phyloP scores from a whole-genome alignment of 1,284 basidiomycete species.

The Stygiomarasmius scandens region DNA sequence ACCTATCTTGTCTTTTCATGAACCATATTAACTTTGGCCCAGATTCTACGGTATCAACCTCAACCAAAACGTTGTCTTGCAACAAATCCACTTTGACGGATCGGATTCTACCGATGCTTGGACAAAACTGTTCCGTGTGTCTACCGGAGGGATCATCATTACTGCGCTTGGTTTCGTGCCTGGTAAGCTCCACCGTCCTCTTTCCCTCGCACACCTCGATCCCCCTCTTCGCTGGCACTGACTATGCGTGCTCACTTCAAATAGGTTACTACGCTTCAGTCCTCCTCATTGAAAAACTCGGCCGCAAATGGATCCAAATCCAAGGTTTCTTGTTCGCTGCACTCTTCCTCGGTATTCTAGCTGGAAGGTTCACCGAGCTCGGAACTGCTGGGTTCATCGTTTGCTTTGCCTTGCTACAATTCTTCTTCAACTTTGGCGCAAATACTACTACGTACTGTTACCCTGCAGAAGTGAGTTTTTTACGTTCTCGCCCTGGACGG shows the following conservation, averaged over 20 bases:
- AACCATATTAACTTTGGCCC: constrained; percentile 2
- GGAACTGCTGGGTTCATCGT: constrained; percentile 49
- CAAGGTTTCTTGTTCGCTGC: constrained; percentile 68
- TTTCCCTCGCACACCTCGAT: constrained; percentile 10
- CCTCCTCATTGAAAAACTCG: constrained; percentile 60
- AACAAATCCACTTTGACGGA: constrained; percentile 56
- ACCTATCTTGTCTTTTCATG: not conserved
- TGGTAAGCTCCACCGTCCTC: constrained; percentile 35
- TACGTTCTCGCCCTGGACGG: not conserved
- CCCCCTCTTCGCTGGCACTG: constrained; percentile 22
- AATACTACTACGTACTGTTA: constrained; percentile 58
- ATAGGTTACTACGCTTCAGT: constrained; percentile 60
- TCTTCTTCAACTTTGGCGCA: constrained; percentile 70
- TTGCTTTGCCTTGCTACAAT: constrained; percentile 57
- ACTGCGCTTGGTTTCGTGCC: constrained; percentile 64
- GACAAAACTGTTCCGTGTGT: constrained; percentile 54
- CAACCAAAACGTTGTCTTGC: constrained; percentile 61
- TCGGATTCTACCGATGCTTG: constrained; percentile 44
- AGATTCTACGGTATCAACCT: constrained; percentile 71
- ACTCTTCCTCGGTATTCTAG: constrained; percentile 55
- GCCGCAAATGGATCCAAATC: constrained; percentile 64
- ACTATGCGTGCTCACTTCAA: constrained; percentile 8
- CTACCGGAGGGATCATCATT: constrained; percentile 55
- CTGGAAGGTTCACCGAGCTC: constrained; percentile 59
- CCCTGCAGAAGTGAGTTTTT: constrained; percentile 22